phyloP scores from a whole-genome alignment of 495 filamentous ascomycete genomes.

The Rusavskia elegans region DNA sequence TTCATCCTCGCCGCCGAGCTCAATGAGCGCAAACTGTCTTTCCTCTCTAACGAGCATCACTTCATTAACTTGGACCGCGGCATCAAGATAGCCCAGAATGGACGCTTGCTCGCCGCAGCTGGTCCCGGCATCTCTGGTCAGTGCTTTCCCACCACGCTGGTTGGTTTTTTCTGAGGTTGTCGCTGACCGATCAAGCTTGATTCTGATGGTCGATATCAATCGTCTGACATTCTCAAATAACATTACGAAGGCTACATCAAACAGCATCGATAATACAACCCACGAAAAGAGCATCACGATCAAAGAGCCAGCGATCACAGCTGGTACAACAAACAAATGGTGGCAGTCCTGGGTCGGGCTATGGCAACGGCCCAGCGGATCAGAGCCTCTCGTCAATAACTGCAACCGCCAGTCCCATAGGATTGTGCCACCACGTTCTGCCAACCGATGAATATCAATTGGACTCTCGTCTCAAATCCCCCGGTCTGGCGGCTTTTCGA shows the following conservation, averaged over 20 bases:
- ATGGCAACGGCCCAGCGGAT: too few relatives aligned
- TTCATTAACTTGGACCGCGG: not conserved
- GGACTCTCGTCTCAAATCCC: too few relatives aligned
- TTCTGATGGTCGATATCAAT: not conserved
- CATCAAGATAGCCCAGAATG: not conserved
- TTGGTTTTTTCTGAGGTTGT: too few relatives aligned
- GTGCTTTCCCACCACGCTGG: too few relatives aligned
- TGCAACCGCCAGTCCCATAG: too few relatives aligned
- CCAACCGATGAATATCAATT: too few relatives aligned
- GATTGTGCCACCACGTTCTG: too few relatives aligned
- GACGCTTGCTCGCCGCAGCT: not conserved
- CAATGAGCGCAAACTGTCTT: not conserved
- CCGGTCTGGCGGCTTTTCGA: too few relatives aligned
- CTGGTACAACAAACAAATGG: too few relatives aligned
- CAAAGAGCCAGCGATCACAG: not conserved
- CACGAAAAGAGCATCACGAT: not conserved
- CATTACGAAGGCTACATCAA: not conserved
- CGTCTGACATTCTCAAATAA: not conserved
- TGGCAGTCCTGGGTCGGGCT: too few relatives aligned
- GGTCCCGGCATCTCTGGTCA: too few relatives aligned
- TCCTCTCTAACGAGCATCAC: not conserved
- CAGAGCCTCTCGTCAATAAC: too few relatives aligned
- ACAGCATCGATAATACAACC: not conserved
- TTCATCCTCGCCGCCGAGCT: not conserved
- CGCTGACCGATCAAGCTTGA: not conserved